Conservation (phyloP, 2,329 filamentous ascomycete species). For the Paraphoma sp. region DNA sequence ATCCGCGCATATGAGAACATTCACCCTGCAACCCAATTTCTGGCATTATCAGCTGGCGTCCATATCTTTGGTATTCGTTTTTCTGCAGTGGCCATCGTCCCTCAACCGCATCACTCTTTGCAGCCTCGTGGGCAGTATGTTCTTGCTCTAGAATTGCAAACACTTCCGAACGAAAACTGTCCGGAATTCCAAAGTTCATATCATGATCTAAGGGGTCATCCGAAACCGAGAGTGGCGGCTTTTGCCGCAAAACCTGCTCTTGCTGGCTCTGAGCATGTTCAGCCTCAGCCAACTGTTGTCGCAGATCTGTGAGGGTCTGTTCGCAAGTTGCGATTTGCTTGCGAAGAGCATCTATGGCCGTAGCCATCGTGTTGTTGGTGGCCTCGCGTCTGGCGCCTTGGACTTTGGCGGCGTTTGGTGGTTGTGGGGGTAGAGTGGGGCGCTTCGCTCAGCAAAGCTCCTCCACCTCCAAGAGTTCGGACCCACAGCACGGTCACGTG, state of each 20-base stretch:
- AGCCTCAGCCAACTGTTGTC: constrained; percentile 51
- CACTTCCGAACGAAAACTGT: constrained; percentile 52
- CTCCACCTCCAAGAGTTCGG: neutral
- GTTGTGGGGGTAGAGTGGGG: constrained; percentile 1
- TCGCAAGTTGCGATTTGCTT: constrained; percentile 53
- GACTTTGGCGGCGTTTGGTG: constrained; percentile 1
- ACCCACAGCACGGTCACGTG: neutral
- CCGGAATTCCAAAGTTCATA: constrained; percentile 50
- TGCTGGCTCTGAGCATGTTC: constrained; percentile 44
- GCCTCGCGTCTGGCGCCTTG: neutral
- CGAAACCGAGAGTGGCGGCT: constrained; percentile 16
- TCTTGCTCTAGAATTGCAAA: constrained; percentile 44
- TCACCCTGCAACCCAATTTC: constrained; percentile 77
- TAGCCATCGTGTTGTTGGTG: constrained; percentile 11
- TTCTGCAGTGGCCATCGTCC: constrained; percentile 69
- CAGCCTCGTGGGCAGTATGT: constrained; percentile 1
- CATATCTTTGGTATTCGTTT: constrained; percentile 86
- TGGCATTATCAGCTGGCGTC: constrained; percentile 87
- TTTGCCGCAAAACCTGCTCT: constrained; percentile 27
- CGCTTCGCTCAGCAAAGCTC: neutral
- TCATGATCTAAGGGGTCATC: constrained; percentile 41
- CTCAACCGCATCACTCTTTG: constrained; percentile 8
- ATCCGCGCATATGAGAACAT: constrained; percentile 7
- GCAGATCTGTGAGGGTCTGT: constrained; percentile 48
- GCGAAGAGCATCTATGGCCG: constrained; percentile 48